A percentile compares a stretch with the other conserved stretches of the same genome.
phyloP scores from a whole-genome alignment of 768 basidiomycete genomes.

The Tricholoma hemisulphureum region DNA sequence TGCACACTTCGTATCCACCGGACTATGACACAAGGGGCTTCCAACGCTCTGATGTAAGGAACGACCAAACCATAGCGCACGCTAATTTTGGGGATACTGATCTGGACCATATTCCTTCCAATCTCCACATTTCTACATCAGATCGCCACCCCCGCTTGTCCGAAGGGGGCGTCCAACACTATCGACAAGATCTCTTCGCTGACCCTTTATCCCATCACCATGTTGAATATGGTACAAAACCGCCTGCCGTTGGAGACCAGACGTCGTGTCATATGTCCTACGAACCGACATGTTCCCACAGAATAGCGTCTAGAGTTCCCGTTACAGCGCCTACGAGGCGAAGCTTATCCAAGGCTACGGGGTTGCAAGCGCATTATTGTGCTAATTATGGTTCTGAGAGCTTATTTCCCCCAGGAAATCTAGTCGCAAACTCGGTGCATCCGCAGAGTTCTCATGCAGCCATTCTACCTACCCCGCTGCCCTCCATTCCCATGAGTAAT shows the following conservation, averaged over 20 bases:
- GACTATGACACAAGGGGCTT: not conserved
- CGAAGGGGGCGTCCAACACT: not conserved
- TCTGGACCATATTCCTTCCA: not conserved
- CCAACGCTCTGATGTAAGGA: not conserved
- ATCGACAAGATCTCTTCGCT: not conserved
- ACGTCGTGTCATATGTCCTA: not conserved
- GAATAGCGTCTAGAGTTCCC: not conserved
- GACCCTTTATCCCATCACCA: not conserved
- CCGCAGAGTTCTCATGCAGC: not conserved
- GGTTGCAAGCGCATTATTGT: not conserved
- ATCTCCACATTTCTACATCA: not conserved
- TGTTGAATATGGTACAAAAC: not conserved
- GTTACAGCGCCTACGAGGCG: not conserved
- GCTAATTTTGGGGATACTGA: not conserved
- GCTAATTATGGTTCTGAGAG: not conserved
- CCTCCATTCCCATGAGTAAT: conserved; percentile 44
- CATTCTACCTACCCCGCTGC: conserved; percentile 3
- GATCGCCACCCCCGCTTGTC: too few species aligned
- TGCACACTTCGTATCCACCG: not conserved
- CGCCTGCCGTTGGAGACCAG: not conserved
- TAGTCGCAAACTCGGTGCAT: not conserved
- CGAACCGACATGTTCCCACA: not conserved
- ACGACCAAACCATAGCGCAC: not conserved
- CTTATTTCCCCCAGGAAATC: not conserved
- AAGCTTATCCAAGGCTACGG: not conserved